Percentiles rank a stretch among this genome's conserved stretches.
These are phyloP conservation scores for Apiospora rasikravindrae DNA, from an alignment of 2,329 filamentous ascomycete genomes.

Conservation along the genomic window DNA sequence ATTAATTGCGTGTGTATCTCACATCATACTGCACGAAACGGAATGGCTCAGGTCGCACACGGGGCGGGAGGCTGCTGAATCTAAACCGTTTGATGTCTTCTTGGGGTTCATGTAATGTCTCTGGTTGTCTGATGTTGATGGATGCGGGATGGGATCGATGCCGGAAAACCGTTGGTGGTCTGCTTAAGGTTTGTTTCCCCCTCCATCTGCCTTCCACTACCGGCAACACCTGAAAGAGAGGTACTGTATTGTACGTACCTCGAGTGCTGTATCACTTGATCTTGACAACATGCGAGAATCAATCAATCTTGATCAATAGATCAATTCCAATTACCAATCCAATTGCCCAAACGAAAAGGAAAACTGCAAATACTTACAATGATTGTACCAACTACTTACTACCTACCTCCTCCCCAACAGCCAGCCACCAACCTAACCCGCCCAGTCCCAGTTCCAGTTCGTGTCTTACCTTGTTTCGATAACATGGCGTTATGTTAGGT, in stretches of 20 bases:
- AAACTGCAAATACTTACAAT: background rate
- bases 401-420: background rate
- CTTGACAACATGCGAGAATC: background rate
- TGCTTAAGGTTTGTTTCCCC: slow-evolving; percentile 14
- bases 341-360: background rate
- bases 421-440: background rate
- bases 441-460: background rate
- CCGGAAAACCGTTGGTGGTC: background rate
- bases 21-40: background rate
- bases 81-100: background rate
- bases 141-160: background rate
- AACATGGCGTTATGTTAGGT: slow-evolving; percentile 8
- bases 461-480: slow-evolving; percentile 15
- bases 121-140: slow-evolving; percentile 1
- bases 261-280: background rate
- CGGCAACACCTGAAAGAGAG: background rate
- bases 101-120: background rate
- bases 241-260: background rate
- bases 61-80: background rate
- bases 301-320: background rate
- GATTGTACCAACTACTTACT: background rate
- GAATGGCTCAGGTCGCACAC: background rate
- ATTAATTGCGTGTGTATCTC: background rate
- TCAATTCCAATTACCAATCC: background rate
- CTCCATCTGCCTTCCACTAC: slow-evolving; percentile 1